These are phyloP conservation scores for Aspergillus fructus DNA, from an alignment of 2,329 filamentous ascomycete species.

Conservation along the genomic window DNA sequence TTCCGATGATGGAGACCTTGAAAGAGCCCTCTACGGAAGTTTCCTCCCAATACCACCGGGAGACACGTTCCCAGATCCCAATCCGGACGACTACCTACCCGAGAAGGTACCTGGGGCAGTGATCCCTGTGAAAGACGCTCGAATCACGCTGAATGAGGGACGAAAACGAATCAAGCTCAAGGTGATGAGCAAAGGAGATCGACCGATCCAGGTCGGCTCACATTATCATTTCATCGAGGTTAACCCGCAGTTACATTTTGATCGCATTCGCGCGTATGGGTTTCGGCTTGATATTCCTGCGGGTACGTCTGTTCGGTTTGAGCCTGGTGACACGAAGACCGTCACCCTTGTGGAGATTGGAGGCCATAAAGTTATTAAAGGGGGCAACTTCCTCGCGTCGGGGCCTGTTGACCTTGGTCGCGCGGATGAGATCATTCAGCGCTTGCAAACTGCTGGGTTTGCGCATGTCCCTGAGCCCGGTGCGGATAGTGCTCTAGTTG, in stretches of 20 bases:
- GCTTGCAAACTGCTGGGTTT: conserved; percentile 72
- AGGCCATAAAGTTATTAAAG: conserved; percentile 74
- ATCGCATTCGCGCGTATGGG: conserved; percentile 77
- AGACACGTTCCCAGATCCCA: conserved; percentile 65
- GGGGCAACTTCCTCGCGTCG: conserved; percentile 77
- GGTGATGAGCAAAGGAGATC: conserved; percentile 83
- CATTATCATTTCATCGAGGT: conserved; percentile 96
- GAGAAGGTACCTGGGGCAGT: conserved; percentile 77
- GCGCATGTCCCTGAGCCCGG: conserved; percentile 70
- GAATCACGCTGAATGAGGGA: conserved; percentile 70
- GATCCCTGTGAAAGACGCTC: conserved; percentile 65
- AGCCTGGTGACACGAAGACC: conserved; percentile 88
- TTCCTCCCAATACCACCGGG: conserved; percentile 78
- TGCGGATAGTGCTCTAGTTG: conserved; percentile 55
- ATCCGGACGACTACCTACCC: conserved; percentile 64
- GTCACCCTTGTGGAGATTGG: conserved; percentile 87
- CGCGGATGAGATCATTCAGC: conserved; percentile 64
- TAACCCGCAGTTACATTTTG: conserved; percentile 88
- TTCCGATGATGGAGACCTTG: conserved; percentile 80
- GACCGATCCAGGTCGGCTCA: conserved; percentile 86
- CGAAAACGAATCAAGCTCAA: conserved; percentile 70
- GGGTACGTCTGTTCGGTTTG: conserved; percentile 88
- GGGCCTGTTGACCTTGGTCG: conserved; percentile 67
- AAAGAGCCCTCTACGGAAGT: conserved; percentile 84
- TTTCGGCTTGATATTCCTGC: conserved; percentile 86